Evolutionary conservation across 2,329 filamentous ascomycete genomes (phyloP).

Genomic region (Penicillium paneum): DNA sequence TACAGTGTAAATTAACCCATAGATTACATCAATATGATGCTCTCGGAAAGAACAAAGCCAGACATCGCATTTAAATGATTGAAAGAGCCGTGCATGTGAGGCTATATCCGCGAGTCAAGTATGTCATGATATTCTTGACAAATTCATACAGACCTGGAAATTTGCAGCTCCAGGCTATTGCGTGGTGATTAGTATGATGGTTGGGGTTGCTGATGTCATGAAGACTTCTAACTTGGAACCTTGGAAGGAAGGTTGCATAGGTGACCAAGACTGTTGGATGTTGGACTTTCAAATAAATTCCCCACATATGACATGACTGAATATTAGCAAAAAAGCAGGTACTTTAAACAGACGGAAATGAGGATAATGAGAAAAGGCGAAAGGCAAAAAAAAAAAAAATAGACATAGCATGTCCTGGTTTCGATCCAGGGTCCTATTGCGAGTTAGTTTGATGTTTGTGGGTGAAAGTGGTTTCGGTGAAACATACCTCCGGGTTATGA

Average conservation of each 20-base stretch:
- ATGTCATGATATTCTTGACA: background rate
- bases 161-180: background rate
- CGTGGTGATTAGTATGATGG: background rate
- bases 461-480: background rate
- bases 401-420: background rate
- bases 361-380: fast-evolving
- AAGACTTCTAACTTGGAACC: no score
- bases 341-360: background rate
- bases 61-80: background rate
- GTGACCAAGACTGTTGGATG: background rate
- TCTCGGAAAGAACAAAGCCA: background rate
- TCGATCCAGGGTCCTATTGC: background rate
- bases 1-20: background rate
- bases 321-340: background rate
- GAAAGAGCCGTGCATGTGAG: background rate
- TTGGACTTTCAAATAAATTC: background rate
- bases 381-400: background rate
- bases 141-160: background rate
- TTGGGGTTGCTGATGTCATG: background rate
- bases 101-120: background rate
- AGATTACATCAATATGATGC: background rate
- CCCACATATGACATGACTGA: background rate
- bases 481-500: slow-evolving; percentile 45
- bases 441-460: background rate
- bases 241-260: no score